Base-by-base conservation (phyloP, 805 yeast genomes). In the Myxozyma monticola region DNA sequence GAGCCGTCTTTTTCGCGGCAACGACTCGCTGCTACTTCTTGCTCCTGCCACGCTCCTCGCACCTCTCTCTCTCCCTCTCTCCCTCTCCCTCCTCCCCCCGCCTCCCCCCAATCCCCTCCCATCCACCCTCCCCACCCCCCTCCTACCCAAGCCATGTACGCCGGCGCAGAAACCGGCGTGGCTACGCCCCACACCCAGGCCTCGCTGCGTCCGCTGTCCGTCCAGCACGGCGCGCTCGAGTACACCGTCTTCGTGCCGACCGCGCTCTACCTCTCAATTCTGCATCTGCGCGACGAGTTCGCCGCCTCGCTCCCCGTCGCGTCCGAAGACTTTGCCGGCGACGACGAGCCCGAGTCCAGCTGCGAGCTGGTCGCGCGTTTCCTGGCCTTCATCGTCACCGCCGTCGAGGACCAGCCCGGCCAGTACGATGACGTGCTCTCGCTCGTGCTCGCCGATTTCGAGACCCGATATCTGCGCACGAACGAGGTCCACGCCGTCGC, bases 401-500 rank as follows among this genome's bases (percentile, higher is more conserved):
- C 61, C 36, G 69, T 63, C 40, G 71, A 68, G 28, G 65, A 62
- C 24, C 65, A 65, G 28, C 75, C 73, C 36, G 81, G 79, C 42
- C 83, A 79, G 59, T 83, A 80, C 62, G 80, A 77, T 60, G 87
- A 83, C 61, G 85, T 90, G 15, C 79, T 89, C 57, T 73, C 77
- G 38, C 76, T 84, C 51, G 79, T 88, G 35, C 71, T 91, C 58
- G 74, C 77, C 45, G 99, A 93, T 71, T 93, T 93, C 66, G 95
- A 90, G 71, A 75, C 84, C 48, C 77, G 87, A 60, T 90, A 81
- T 71, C 74, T 89, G 58, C 77, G 76, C 59, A 85, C 85, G 38
- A 74, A 72, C 56, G 97, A 91, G 65, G 88, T 93, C 61, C 99
- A 93, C 69, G 78, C 93, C 4, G 79, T 90, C 54, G 97, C 96